Evolutionary conservation across 2,329 filamentous ascomycete genomes (phyloP).

Genomic region (Monilinia polystroma): DNA sequence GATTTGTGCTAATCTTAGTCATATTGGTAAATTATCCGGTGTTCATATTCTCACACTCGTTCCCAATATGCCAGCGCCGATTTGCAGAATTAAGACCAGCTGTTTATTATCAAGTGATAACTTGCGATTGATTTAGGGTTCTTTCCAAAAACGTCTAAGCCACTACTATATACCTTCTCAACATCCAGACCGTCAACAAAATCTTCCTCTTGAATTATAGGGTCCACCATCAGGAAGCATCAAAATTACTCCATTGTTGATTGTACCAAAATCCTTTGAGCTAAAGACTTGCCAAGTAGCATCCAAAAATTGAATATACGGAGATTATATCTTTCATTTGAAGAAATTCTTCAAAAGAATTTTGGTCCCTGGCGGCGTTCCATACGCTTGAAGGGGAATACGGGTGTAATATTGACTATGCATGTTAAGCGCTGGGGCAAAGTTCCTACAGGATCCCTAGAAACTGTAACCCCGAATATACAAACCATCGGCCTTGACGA

Average conservation of each 20-base stretch:
- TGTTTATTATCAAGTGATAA: constrained; percentile 69
- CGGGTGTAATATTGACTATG: constrained; percentile 73
- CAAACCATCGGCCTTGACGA: constrained; percentile 63
- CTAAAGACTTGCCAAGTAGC: constrained; percentile 70
- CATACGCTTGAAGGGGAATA: constrained; percentile 53
- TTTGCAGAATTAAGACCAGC: constrained; percentile 75
- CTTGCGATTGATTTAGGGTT: constrained; percentile 73
- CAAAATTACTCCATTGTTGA: constrained; percentile 76
- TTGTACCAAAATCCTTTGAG: constrained; percentile 64
- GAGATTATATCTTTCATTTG: constrained; percentile 70
- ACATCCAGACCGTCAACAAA: constrained; percentile 73
- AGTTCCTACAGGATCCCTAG: constrained; percentile 71
- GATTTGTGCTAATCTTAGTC: constrained; percentile 51
- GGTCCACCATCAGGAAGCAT: constrained; percentile 80
- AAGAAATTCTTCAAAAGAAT: constrained; percentile 73
- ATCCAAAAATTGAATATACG: constrained; percentile 68
- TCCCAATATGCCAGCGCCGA: constrained; percentile 77
- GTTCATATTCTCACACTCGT: constrained; percentile 28
- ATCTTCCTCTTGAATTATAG: constrained; percentile 75
- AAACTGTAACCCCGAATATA: constrained; percentile 45
- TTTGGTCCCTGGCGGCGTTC: constrained; percentile 54
- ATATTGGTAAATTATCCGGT: not conserved
- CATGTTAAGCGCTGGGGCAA: constrained; percentile 74
- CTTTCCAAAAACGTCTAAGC: constrained; percentile 78
- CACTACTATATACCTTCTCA: constrained; percentile 62